Evolutionary conservation across 257 asterid genomes (phyloP), one percentile per base, ranked within the genome.

Genomic region (Fraxinus cuspidata): DNA sequence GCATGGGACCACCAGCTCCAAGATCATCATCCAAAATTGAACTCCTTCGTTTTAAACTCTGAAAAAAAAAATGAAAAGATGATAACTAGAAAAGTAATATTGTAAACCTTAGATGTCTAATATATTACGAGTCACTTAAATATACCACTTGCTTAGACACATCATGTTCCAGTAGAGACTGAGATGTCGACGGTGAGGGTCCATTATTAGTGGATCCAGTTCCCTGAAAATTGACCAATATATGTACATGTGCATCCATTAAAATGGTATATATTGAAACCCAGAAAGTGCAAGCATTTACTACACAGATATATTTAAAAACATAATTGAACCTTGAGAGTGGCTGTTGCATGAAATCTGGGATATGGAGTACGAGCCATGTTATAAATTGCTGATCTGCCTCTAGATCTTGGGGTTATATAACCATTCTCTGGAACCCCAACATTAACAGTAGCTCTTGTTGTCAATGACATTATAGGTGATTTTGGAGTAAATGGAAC

Each of bases 351-450:
- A 79, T 75, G 87, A 70, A 85, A 81, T 85, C 96, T 89, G 66
- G 96, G 88, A 80, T 92, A 90, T 44, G 99, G 99, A 53, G 98
- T 89, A 37, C 95, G 97, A 71, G 98, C 98, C 98, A 95, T 89
- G 85, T 78, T 92, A 86, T 91, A 90, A 73, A 93, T 89, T 47
- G 98, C 97, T 47, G 99, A 91, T 82, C 96, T 88, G 73, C 97
- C 95, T 60, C 83, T 90, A 81, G 97, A 85, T 86, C 89, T 90
- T 79, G 94, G 94, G 80, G 96, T 87, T 35, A 83, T 66, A 83
- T 84, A 87, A 82, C 91, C 90, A 87, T 90, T 87, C 66, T 85
- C 91, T 60, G 81, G 83, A 81, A 89, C 86, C 84, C 82, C 88
- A 51, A 65, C 58, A 79, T 74, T 75, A 73, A 66, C 60, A 77